Base-by-base conservation (phyloP, 768 basidiomycete species). In the Russula olivacea region DNA sequence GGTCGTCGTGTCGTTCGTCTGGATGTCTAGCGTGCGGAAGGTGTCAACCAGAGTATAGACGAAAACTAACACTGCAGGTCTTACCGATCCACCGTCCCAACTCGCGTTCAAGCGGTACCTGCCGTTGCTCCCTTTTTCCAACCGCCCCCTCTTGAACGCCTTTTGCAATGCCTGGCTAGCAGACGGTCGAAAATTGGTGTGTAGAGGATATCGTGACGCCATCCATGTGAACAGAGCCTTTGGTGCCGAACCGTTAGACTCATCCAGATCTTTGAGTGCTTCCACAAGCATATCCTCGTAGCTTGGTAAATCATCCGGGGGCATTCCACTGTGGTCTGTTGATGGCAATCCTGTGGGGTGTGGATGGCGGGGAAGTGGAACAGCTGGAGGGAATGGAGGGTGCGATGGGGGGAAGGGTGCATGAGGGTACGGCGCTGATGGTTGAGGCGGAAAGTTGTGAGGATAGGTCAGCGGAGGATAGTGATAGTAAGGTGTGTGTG, bases 251-350 rank as follows among this genome's bases (percentile, higher is more conserved):
- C 92, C 92, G 51, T 93, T 88, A 1, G 84, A 78, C 61, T 91
- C 89, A 8, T 75, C 77, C 48, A 82, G 79, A 59, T 86, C 87
- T 15, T 77, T 74, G 28, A 94, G 75, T 0, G 90, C 91, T 70
- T 89, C 88, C 12, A 87, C 88, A 19, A 93, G 89, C 92, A 94
- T 94, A 65, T 93, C 91, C 70, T 94, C 91, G 61, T 94, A 94
- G 66, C 87, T 89, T 8, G 91, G 91, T 54, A 93, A 78, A 68
- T 91, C 82, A n/a, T 80, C 80, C 0, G 72, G 12, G 21, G 57
- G 32, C 58, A 58, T 56, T 55, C 70, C 61, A 25, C 63, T 72
- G 8, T 66, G 68, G 48, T 66, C 71, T 3, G 71, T 68, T 25
- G 71, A 71, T 21, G 69, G 55, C 4, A 72, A 65, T 58, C 58